Conservation (phyloP, 2,329 filamentous ascomycete genomes). For the Ascomycota sp. region DNA sequence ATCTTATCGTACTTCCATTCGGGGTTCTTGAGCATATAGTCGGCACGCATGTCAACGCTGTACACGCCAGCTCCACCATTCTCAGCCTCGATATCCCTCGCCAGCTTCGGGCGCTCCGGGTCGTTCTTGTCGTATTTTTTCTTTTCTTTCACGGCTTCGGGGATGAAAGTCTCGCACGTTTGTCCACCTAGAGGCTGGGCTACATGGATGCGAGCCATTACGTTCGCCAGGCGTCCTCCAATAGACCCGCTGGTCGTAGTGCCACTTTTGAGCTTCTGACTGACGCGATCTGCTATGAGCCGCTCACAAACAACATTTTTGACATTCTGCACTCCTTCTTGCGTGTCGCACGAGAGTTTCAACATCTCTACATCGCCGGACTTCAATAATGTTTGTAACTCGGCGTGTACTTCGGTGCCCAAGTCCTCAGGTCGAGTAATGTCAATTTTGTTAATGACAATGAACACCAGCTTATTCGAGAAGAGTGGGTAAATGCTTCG, state of each 20-base stretch:
- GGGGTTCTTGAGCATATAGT: slow-evolving; percentile 69
- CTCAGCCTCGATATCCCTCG: slow-evolving; percentile 75
- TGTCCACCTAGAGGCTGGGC: slow-evolving; percentile 77
- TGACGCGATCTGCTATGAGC: slow-evolving; percentile 78
- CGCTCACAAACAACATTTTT: slow-evolving; percentile 91
- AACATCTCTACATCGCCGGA: slow-evolving; percentile 81
- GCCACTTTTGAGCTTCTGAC: slow-evolving; percentile 87
- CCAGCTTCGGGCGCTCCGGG: slow-evolving; percentile 61
- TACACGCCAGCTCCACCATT: slow-evolving; percentile 91
- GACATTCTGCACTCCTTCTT: slow-evolving; percentile 82
- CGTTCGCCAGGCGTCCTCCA: slow-evolving; percentile 67
- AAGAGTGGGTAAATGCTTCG: slow-evolving; percentile 93
- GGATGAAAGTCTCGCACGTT: slow-evolving; percentile 65
- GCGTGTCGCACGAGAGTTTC: slow-evolving; percentile 84
- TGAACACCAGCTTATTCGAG: slow-evolving; percentile 89
- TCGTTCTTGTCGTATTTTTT: slow-evolving; percentile 85
- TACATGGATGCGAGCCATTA: slow-evolving; percentile 88
- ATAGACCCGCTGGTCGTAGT: slow-evolving; percentile 57
- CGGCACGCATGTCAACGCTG: slow-evolving; percentile 78
- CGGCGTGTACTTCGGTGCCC: slow-evolving; percentile 53
- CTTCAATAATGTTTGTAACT: slow-evolving; percentile 64
- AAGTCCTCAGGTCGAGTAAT: slow-evolving; percentile 74
- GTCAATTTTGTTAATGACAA: slow-evolving; percentile 98
- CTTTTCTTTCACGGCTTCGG: slow-evolving; percentile 57
- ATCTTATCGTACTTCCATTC: slow-evolving; percentile 96